Conservation (phyloP, 169 alveolate species). For the Condylostoma magnum region DNA sequence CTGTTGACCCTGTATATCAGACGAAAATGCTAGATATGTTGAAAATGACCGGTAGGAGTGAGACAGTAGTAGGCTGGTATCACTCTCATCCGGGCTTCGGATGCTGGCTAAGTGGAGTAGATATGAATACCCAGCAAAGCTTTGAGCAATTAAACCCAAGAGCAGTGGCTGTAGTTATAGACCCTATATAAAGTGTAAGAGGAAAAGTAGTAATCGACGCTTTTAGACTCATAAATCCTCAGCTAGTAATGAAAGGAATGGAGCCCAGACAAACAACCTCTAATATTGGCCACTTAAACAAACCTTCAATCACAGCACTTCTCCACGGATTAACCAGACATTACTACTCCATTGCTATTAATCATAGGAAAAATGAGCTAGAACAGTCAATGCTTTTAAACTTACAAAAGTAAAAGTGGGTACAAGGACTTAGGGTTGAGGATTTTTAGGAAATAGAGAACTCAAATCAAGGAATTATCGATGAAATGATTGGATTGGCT, state of each 20-base stretch:
- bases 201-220: slow-evolving; percentile 99
- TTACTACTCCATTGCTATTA: slow-evolving; percentile 97
- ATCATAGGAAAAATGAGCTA: slow-evolving; percentile 94
- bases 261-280: slow-evolving; percentile 99
- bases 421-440: slow-evolving; percentile 88
- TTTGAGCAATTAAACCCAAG: slow-evolving; percentile 97
- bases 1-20: slow-evolving; percentile 99
- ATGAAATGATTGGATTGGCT: slow-evolving; percentile 79
- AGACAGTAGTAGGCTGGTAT: slow-evolving; percentile 99
- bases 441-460: slow-evolving; percentile 62
- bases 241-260: slow-evolving; percentile 86
- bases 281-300: slow-evolving; percentile 93
- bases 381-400: slow-evolving; percentile 97
- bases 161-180: slow-evolving; percentile 99
- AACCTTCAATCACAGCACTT: slow-evolving; percentile 91
- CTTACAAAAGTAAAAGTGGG: slow-evolving; percentile 95
- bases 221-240: slow-evolving; percentile 97
- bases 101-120: slow-evolving; percentile 96
- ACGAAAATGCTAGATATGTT: slow-evolving; percentile 98
- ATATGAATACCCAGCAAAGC: slow-evolving; percentile 97
- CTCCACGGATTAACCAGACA: slow-evolving; percentile 96
- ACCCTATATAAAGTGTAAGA: slow-evolving; percentile 98
- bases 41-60: slow-evolving; percentile 96
- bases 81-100: slow-evolving; percentile 99
- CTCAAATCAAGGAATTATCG: slow-evolving; percentile 76